phyloP scores from a whole-genome alignment of 2,329 filamentous ascomycete species.

The Colletotrichum sp. region DNA sequence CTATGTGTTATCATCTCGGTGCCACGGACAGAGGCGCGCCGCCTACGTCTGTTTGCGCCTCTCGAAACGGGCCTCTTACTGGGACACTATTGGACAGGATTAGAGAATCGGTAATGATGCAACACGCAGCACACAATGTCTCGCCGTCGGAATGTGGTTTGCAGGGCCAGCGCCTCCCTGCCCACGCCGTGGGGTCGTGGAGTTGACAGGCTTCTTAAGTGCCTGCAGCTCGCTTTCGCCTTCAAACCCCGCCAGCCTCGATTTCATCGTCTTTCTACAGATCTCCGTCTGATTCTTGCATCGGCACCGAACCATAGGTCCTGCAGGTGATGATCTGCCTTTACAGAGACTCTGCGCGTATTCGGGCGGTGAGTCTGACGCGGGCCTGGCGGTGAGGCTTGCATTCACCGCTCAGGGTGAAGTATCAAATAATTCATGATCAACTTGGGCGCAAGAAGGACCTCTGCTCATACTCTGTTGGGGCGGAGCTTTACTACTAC shows the following conservation, averaged over 20 bases:
- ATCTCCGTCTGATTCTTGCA: not conserved
- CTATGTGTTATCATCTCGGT: not conserved
- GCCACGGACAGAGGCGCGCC: not conserved
- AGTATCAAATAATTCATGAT: not conserved
- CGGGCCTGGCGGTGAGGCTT: not conserved
- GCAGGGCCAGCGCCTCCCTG: not conserved
- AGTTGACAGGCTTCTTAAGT: conserved; percentile 6
- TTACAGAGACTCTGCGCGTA: not conserved
- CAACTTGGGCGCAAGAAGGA: not conserved
- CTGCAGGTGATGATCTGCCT: not conserved
- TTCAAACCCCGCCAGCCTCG: not conserved
- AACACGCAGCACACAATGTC: not conserved
- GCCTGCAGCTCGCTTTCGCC: conserved; percentile 13
- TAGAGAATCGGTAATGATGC: not conserved
- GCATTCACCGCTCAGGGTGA: not conserved
- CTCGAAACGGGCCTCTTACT: not conserved
- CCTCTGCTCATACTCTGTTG: not conserved
- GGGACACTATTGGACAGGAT: not conserved
- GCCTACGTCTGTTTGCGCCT: not conserved
- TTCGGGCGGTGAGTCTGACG: not conserved
- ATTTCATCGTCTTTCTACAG: not conserved
- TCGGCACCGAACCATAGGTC: not conserved
- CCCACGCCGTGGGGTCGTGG: not conserved
- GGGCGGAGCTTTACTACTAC: not conserved
- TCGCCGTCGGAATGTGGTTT: not conserved